Base-by-base conservation (phyloP, 352 stramenopile species). In the Pythium dissotocum region DNA sequence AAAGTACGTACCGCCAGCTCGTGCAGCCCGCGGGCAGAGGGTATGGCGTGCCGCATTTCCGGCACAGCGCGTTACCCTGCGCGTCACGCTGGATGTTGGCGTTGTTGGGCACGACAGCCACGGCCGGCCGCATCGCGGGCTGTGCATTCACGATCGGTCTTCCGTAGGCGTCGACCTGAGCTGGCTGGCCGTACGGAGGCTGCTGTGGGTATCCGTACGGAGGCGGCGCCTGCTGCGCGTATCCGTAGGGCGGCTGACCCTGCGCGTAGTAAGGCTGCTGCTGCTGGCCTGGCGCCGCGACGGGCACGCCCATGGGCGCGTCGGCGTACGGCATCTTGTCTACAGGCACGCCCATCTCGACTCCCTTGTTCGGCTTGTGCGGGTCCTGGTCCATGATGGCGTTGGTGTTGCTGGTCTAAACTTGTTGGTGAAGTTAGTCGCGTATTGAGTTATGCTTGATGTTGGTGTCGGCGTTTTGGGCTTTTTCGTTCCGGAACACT, bases 31-130 rank as follows among this genome's bases (percentile, higher is more conserved):
- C 72, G 10, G 85, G 85, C 12, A 93, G 75, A 9, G 83, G 85
- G 64, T 93, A 92, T 49, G 85, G 83, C 18, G 82, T 65, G 14
- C 73, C 76, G 72, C 85, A 93, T 60, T 89, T 88, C 61, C 85
- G 87, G 54, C 85, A 93, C 16, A 92, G 72, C n/a, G 85, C 78
- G 61, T 91, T 91, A 42, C 83, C 82, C 54, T 87, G 77, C 2
- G 76, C 78, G 62, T 93, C 82, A 40, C 77, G 78, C 16, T 77
- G 79, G 52, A 91, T 89, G 69, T 89, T 87, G 51, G 75, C 71
- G 67, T 91, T 91, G 72, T 91, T 91, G 49, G 75, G 42, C 42
- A 49, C 58, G 58, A 91, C 65, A 10, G 87, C 65, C 7, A 64
- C 56, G 63, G 72, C 65, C 46, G 78, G 69, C 32, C 71, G 48